Percentiles rank a stretch among this genome's conserved stretches.
Evolutionary conservation across 441 rosid species (phyloP).

Genomic region (Melastoma candidum): DNA sequence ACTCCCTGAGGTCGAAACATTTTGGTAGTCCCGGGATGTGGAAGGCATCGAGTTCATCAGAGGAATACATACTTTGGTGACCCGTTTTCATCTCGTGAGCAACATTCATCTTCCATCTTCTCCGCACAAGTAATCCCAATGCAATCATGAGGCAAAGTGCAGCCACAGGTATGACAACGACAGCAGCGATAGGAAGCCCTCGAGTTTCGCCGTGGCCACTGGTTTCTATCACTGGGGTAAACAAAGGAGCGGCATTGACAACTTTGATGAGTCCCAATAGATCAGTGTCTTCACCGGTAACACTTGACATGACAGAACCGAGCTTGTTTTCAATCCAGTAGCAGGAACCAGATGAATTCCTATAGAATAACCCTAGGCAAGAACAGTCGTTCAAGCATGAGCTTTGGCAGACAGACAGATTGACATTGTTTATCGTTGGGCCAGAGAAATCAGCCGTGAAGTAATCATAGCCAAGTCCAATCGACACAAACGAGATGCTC

Average conservation of each 20-base stretch:
- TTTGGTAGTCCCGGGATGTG: constrained; percentile 79
- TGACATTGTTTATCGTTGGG: constrained; percentile 32
- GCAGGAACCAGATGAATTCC: constrained; percentile 61
- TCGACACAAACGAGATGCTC: constrained; percentile 28
- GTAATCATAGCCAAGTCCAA: constrained; percentile 45
- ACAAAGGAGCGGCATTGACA: constrained; percentile 25
- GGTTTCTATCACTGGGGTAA: constrained; percentile 7
- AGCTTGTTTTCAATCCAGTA: constrained; percentile 37
- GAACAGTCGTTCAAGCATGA: constrained; percentile 53
- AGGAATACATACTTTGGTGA: constrained; percentile 25
- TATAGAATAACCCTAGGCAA: constrained; percentile 59
- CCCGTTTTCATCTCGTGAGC: constrained; percentile 22
- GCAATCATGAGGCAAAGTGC: constrained; percentile 30
- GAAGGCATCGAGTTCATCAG: constrained; percentile 65
- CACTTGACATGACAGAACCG: constrained; percentile 48
- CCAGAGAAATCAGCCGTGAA: constrained; percentile 42
- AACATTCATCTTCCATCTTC: constrained; percentile 34
- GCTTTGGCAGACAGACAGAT: constrained; percentile 45
- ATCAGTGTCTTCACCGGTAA: constrained; percentile 15
- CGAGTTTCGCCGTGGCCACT: constrained; percentile 15
- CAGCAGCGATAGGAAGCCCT: constrained; percentile 41
- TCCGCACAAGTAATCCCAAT: constrained; percentile 43
- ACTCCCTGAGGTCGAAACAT: constrained; percentile 60
- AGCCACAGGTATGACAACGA: constrained; percentile 54
- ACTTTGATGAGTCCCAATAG: constrained; percentile 43